Conservation (phyloP, 768 basidiomycete species). For the Mrakia hoshinonis region DNA sequence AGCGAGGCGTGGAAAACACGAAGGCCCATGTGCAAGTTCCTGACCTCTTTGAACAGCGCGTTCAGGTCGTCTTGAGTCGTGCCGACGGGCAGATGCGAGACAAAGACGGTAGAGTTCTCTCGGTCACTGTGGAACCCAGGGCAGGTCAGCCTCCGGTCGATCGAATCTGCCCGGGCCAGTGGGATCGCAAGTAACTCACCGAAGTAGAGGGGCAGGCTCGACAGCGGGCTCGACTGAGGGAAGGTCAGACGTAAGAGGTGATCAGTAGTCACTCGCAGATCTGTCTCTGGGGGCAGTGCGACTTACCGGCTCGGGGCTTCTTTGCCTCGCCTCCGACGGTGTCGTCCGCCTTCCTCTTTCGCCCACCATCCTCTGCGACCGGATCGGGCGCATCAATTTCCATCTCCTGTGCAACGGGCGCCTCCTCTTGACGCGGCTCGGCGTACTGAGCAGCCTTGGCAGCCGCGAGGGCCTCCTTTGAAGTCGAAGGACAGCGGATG, state of each 20-base stretch:
- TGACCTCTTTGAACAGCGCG: constrained; percentile 74
- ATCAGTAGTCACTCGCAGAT: not conserved
- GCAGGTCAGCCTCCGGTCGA: not conserved
- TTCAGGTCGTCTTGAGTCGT: constrained; percentile 60
- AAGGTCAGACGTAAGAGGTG: too few species aligned
- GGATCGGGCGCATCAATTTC: constrained; percentile 16
- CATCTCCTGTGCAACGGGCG: constrained; percentile 36
- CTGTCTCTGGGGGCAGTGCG: not conserved
- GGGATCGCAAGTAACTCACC: constrained; percentile 1
- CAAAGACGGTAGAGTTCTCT: constrained; percentile 86
- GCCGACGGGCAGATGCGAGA: constrained; percentile 56
- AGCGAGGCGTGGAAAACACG: not conserved
- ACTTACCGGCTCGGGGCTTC: constrained; percentile 24
- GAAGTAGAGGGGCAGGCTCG: constrained; percentile 3
- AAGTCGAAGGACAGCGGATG: not conserved
- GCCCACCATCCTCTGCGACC: constrained; percentile 40
- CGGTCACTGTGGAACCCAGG: constrained; percentile 58
- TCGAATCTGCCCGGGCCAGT: not conserved
- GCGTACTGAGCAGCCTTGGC: constrained; percentile 14
- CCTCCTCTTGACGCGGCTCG: constrained; percentile 46
- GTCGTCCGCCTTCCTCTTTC: constrained; percentile 51
- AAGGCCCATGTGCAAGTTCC: constrained; percentile 34
- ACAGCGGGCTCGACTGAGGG: not conserved
- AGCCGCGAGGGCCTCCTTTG: constrained; percentile 15
- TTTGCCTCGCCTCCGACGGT: constrained; percentile 46